A percentile compares a stretch with the other conserved stretches of the same genome.
Evolutionary conservation across 208 protist species (phyloP).

Genomic region (Trypanosoma boissoni): DNA sequence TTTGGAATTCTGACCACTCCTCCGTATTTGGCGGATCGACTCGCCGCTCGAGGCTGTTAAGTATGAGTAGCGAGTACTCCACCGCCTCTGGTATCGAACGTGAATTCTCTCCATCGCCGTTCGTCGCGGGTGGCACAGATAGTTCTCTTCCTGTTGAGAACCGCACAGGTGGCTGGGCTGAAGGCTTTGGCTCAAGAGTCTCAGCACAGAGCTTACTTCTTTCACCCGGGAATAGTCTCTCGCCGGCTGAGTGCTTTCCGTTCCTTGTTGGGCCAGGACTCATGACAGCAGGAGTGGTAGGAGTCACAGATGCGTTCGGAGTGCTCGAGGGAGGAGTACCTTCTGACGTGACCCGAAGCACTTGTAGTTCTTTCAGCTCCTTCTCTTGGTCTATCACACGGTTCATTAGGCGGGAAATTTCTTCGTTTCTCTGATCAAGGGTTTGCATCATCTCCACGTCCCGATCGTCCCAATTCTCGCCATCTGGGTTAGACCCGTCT

Average conservation of each 20-base stretch:
- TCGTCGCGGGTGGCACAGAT: background rate
- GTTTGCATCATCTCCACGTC: conserved; percentile 46
- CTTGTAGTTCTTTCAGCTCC: conserved; percentile 42
- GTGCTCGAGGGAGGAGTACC: background rate
- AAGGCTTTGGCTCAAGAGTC: background rate
- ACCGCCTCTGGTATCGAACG: conserved; percentile 30
- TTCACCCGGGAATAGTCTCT: background rate
- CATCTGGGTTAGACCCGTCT: conserved; percentile 27
- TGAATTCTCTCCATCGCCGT: background rate
- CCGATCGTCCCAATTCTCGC: conserved; percentile 26
- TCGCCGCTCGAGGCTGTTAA: conserved; percentile 39
- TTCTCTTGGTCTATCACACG: conserved; percentile 47
- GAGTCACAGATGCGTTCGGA: background rate
- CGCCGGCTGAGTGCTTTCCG: too few relatives aligned
- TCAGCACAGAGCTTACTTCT: background rate
- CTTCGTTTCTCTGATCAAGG: conserved; percentile 48
- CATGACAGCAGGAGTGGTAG: too few relatives aligned
- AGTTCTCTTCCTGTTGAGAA: too few relatives aligned
- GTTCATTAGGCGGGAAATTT: conserved; percentile 46
- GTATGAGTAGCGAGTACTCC: conserved; percentile 48
- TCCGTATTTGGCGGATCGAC: conserved; percentile 1
- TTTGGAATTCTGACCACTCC: conserved; percentile 31
- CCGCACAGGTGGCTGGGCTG: too few relatives aligned
- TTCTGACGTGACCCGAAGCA: background rate
- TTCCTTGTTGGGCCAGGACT: too few relatives aligned